Evolutionary conservation across 2,329 filamentous ascomycete species (phyloP), one percentile per base, ranked within the genome.

Genomic region (Ramularia endophylla): DNA sequence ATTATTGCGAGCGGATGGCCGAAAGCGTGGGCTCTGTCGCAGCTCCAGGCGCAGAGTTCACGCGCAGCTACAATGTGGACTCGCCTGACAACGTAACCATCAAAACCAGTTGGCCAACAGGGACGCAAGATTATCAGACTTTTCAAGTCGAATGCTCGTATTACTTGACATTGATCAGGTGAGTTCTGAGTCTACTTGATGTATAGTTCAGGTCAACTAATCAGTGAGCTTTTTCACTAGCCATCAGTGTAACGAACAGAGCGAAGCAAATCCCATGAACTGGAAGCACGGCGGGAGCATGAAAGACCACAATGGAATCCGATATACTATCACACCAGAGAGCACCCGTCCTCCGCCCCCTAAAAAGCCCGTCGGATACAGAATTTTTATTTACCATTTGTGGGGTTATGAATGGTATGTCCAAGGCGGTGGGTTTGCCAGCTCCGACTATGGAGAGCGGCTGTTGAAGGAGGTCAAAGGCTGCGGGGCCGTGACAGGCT

Each of bases 381-480:
- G 41, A 17, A 27, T 36, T 22, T 20, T 31, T 19, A 16, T 4
- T 3, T 22, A 22, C n/a, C 34, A 25, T n/a, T 4, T 25, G 4
- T 36, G 34, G 34, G 34, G 16, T 7, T 36, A 36, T 19, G 8
- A 8, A 7, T 36, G 34, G 34, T 78, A 82, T 44, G 71, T 85
- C 28, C 84, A 80, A 44, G 81, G 80, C 1, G 75, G 74, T 11
- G 75, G 76, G 20, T 36, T 36, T 22, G 34, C 16, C 4, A 16
- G 25, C 34, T 20, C 16, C 12, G 19, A 36, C 25, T 20, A 22
- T n/a, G 1, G 5, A 6, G 16, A 20, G 8, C 9, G 27, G 7
- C 19, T 43, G 6, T 12, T 29, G 11, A 33, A 13, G 12, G 11
- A 43, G 27, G 8, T 43, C 9, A 17, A 19, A 17, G 36, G 29